Base-by-base conservation (phyloP, 1,139 yeast species). In the Debaryomyces fabryi region DNA sequence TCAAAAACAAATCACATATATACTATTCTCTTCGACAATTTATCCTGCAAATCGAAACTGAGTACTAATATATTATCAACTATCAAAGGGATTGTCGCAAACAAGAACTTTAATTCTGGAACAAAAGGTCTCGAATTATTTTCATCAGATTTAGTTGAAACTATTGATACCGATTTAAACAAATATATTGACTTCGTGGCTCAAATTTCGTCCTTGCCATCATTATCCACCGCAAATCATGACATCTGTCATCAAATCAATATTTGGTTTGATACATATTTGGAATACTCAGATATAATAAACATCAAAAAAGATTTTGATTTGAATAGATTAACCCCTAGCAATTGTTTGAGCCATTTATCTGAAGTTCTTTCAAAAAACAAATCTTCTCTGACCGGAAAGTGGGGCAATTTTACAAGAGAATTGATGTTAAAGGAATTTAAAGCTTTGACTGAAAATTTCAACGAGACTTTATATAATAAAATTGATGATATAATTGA, bases 151-250 rank as follows among this genome's bases (percentile, higher is more conserved):
- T 46, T 65, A n/a, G 56, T 63, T 6, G 58, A 55, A 10, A 48
- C 61, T 30, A 67, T 69, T 56, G 73, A 69, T 40, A 49, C 50
- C 3, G 60, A 67, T 42, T 53, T 68, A 46, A 67, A 63, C 23
- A 41, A 49, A n/a, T 71, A 71, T 47, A 54, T 65, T 44, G 45
- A 49, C 12, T 42, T 44, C 6, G 45, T 62, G 2, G 37, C 54
- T 1, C 37, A 48, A 10, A 27, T 50, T 7, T 50, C 58, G 2
- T 30, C 39, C 3, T 40, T 53, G 3, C 39, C 54, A 2, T 13
- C 36, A n/a, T 30, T 40, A 18, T 40, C 43, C 3, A 23, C 12
- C 6, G 38, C 52, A 5, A 42, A 34, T 4, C 55, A 55, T 10
- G 52, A 56, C 16, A 46, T 59, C 2, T 50, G 55, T 3, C 43